Conservation (phyloP, 257 asterid genomes). For the Fraxinus quadrangulata region DNA sequence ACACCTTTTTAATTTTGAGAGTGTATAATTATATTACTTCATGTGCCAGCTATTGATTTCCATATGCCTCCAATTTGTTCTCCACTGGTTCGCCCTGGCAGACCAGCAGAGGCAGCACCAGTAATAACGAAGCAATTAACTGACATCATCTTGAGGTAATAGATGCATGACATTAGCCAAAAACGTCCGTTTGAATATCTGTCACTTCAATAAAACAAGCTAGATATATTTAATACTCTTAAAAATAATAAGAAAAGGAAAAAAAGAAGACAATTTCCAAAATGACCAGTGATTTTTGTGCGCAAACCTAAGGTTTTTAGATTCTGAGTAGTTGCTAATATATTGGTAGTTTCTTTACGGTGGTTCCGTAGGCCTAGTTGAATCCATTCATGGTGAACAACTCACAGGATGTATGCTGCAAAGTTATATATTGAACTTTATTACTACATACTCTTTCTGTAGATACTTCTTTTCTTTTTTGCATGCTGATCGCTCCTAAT, state of each 20-base stretch:
- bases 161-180: conserved; percentile 25
- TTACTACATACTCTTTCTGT: not conserved
- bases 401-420: conserved; percentile 10
- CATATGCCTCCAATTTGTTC: conserved; percentile 99
- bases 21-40: conserved; percentile 11
- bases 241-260: not conserved
- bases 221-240: not conserved
- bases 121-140: conserved; percentile 82
- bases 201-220: conserved; percentile 4
- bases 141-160: conserved; percentile 77
- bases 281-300: not conserved
- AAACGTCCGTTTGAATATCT: not conserved
- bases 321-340: not conserved
- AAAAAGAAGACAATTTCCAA: not conserved
- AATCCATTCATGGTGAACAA: not conserved
- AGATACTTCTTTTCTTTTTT: not conserved
- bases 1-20: not conserved
- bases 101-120: conserved; percentile 94
- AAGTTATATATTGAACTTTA: not conserved
- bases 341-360: not conserved
- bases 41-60: conserved; percentile 75
- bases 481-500: not conserved
- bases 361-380: not conserved
- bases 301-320: not conserved
- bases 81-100: conserved; percentile 92